phyloP scores from a whole-genome alignment of 768 basidiomycete species.

The Hypsizygus marmoreus region DNA sequence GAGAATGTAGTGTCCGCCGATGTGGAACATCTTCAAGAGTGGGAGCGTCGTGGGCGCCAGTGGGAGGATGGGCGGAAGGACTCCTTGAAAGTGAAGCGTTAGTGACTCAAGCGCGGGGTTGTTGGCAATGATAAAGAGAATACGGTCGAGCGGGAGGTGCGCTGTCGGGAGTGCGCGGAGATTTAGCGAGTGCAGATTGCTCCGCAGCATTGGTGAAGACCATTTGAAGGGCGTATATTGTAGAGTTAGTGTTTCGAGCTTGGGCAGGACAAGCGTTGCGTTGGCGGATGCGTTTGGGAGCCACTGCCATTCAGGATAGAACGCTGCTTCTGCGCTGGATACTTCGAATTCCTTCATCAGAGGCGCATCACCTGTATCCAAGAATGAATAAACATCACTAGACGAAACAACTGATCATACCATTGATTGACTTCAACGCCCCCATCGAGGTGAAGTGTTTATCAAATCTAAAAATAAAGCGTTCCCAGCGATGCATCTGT shows the following conservation, averaged over 20 bases:
- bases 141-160: slow-evolving; percentile 66
- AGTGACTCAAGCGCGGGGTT: slow-evolving; percentile 61
- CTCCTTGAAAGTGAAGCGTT: slow-evolving; percentile 62
- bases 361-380: slow-evolving; percentile 67
- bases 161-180: slow-evolving; percentile 66
- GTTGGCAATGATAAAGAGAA: slow-evolving; percentile 62
- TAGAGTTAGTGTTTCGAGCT: slow-evolving; percentile 59
- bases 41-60: slow-evolving; percentile 54
- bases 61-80: slow-evolving; percentile 65
- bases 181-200: slow-evolving; percentile 57
- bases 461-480: slow-evolving; percentile 80
- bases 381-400: slow-evolving; percentile 1
- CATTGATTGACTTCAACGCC: slow-evolving; percentile 72
- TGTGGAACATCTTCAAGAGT: slow-evolving; percentile 52
- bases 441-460: slow-evolving; percentile 73
- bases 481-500: slow-evolving; percentile 81
- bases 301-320: slow-evolving; percentile 75
- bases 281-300: slow-evolving; percentile 53
- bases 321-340: slow-evolving; percentile 65
- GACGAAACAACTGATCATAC: slow-evolving; percentile 37
- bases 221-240: slow-evolving; percentile 78
- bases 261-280: slow-evolving; percentile 40
- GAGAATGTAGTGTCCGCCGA: slow-evolving; percentile 72
- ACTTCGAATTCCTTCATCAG: slow-evolving; percentile 77
- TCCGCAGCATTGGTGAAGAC: slow-evolving; percentile 71